Conservation (phyloP, 1,139 yeast species). For the Geotrichum fermentans region DNA sequence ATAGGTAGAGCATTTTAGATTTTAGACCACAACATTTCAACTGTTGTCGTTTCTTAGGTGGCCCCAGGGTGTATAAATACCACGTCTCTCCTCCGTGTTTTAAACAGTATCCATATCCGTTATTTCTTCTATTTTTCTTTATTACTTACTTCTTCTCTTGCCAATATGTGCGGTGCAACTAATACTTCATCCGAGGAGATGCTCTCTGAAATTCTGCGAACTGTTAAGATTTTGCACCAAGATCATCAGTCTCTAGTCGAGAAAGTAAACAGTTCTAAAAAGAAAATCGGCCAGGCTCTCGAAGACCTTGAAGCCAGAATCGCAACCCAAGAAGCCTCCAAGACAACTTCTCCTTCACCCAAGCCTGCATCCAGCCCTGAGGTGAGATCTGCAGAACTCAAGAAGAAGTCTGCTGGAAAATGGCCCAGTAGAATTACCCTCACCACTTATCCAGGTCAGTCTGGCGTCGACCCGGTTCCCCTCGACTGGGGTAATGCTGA, state of each 20-base stretch:
- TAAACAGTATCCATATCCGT: background rate
- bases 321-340: conserved; percentile 14
- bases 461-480: conserved; percentile 45
- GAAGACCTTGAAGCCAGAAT: conserved; percentile 17
- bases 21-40: no score
- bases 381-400: conserved; percentile 2
- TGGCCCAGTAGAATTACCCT: conserved; percentile 40
- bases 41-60: no score
- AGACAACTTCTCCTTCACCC: conserved; percentile 8
- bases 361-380: conserved; percentile 1
- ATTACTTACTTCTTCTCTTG: background rate
- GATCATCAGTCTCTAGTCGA: conserved; percentile 20
- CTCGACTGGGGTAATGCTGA: conserved; percentile 50
- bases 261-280: conserved; percentile 22
- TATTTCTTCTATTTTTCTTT: background rate
- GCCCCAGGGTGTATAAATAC: no score
- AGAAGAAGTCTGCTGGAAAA: conserved; percentile 17
- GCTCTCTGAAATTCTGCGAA: conserved; percentile 13
- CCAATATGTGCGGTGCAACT: background rate
- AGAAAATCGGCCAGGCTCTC: conserved; percentile 13
- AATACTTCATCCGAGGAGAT: background rate
- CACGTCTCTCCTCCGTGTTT: no score
- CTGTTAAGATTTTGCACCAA: conserved; percentile 18
- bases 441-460: conserved; percentile 50
- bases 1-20: no score